phyloP scores from a whole-genome alignment of 2,329 filamentous ascomycete genomes.

The Colletotrichum karsti region DNA sequence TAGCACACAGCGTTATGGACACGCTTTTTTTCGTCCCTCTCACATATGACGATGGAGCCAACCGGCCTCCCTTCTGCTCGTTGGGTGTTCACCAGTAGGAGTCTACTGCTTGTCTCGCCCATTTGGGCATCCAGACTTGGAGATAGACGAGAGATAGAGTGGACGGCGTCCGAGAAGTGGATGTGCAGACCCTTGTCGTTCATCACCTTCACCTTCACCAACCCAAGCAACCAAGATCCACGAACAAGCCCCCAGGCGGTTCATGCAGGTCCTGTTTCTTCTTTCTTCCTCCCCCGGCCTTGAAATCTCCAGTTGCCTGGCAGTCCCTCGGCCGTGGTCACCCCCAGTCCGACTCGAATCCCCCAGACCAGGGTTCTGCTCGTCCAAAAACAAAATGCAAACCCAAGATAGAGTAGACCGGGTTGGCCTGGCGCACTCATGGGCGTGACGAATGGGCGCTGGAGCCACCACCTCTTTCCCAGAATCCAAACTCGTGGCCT shows the following conservation, averaged over 20 bases:
- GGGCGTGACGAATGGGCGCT: slow-evolving; percentile 7
- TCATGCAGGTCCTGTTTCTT: slow-evolving; percentile 32
- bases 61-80: slow-evolving; percentile 26
- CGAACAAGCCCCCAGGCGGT: slow-evolving; percentile 21
- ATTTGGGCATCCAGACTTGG: slow-evolving; percentile 13
- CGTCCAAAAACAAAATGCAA: neutral
- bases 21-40: slow-evolving; percentile 6
- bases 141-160: slow-evolving; percentile 1
- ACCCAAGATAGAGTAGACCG: slow-evolving; percentile 23
- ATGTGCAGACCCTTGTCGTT: slow-evolving; percentile 11
- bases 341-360: slow-evolving; percentile 7
- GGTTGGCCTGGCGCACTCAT: neutral
- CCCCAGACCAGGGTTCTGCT: slow-evolving; percentile 14
- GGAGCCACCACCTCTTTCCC: neutral
- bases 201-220: slow-evolving; percentile 23
- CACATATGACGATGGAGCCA: slow-evolving; percentile 7
- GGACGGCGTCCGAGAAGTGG: neutral
- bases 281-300: slow-evolving; percentile 6
- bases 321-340: slow-evolving; percentile 19
- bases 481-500: slow-evolving; percentile 7
- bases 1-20: no score
- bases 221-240: slow-evolving; percentile 17
- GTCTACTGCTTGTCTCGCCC: slow-evolving; percentile 19
- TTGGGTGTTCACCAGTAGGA: slow-evolving; percentile 12
- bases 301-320: slow-evolving; percentile 21